These are phyloP conservation scores for Pistacia integerrima DNA, from an alignment of 345 rosid species.

Conservation along the genomic window DNA sequence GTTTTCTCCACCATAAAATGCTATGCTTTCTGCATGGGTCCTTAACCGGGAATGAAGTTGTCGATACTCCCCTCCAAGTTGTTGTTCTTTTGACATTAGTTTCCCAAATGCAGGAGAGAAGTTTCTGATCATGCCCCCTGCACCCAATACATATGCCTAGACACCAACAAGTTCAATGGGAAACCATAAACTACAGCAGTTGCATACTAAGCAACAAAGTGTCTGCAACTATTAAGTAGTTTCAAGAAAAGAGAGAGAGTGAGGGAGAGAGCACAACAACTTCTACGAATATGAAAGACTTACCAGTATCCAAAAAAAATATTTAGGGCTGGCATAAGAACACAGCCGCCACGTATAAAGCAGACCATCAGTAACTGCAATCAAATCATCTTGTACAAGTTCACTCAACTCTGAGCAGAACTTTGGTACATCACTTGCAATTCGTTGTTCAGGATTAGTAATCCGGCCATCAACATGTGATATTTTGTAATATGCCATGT, in stretches of 20 bases:
- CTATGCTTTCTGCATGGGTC: slow-evolving; percentile 98
- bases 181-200: slow-evolving; percentile 10
- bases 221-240: slow-evolving; percentile 4
- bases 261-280: not conserved
- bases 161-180: slow-evolving; percentile 27
- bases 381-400: slow-evolving; percentile 86
- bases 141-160: slow-evolving; percentile 90
- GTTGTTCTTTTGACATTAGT: slow-evolving; percentile 91
- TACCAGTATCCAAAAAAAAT: slow-evolving; percentile 94
- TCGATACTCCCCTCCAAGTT: slow-evolving; percentile 97
- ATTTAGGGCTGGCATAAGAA: slow-evolving; percentile 98
- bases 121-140: slow-evolving; percentile 82
- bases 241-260: not conserved
- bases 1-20: slow-evolving; percentile 93
- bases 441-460: slow-evolving; percentile 89
- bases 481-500: slow-evolving; percentile 96
- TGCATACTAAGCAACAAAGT: not conserved
- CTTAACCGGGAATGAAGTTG: slow-evolving; percentile 94
- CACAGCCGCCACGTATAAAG: slow-evolving; percentile 96
- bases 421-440: slow-evolving; percentile 95
- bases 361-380: slow-evolving; percentile 84
- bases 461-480: slow-evolving; percentile 96
- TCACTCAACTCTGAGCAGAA: slow-evolving; percentile 97
- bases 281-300: slow-evolving; percentile 15
- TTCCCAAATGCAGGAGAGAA: slow-evolving; percentile 96